Evolutionary conservation across 2,329 filamentous ascomycete species (phyloP), one percentile per base, ranked within the genome.

Genomic region (Aspergillus unguis): DNA sequence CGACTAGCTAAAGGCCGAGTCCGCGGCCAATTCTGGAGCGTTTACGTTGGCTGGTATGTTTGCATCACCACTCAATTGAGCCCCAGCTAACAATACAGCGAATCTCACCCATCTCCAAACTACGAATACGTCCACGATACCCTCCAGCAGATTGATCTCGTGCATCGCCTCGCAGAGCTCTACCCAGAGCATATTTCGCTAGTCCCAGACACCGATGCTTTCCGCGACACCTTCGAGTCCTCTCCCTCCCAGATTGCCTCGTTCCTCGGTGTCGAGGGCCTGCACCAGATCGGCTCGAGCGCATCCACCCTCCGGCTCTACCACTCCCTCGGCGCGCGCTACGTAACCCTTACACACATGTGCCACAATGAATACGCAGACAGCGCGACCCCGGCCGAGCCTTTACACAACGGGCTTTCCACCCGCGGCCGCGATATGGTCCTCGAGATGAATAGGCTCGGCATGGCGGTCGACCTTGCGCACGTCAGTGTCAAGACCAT

Each of bases 21-120:
- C 4, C 91, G 91, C 36, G 92, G 91, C 50, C 85, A 88, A n/a
- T 96, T 96, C 69, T 96, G 92, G 92, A 92, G 87, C 66, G 90
- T 94, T 7, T 97, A 80, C 63, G 84, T 87, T 37, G 82, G 83
- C 0, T 54, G 52, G 52, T 54, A 44, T 17, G 6, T 17, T 23
- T 26, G n/a, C 31, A 11, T 9, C 28, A 10, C 17, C 11, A 36
- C 11, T 26, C 3, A 11, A 38, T 25, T 4, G 5, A 23, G 5
- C 2, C 2, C 1, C 10, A 11, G 33, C 44, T 52, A 42, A 52
- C 29, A 23, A 17, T 25, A 35, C 40, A 52, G 44, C 25, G 50
- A 52, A 11, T 29, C 32, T 7, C 8, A 41, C 26, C 46, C 46
- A 10, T 27, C 35, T 11, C 36, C 45, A 2, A 28, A 54, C 28